A percentile compares a stretch with the other conserved stretches of the same genome.
These are phyloP conservation scores for Tetracladium marchalianum DNA, from an alignment of 495 filamentous ascomycete species.

Conservation along the genomic window DNA sequence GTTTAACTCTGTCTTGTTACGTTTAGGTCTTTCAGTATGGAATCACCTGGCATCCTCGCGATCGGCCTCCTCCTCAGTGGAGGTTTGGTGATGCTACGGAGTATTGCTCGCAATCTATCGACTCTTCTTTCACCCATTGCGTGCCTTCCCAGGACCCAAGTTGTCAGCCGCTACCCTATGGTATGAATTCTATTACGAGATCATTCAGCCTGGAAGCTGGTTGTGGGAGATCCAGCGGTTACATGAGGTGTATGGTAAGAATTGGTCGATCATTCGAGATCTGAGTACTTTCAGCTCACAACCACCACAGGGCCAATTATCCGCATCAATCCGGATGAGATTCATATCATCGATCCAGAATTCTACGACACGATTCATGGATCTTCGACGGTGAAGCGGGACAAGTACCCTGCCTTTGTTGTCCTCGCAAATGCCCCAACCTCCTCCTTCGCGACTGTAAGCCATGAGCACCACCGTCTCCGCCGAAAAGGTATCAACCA, in stretches of 20 bases:
- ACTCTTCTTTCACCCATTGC: conserved; percentile 37
- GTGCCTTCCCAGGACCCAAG: conserved; percentile 36
- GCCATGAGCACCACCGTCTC: conserved; percentile 33
- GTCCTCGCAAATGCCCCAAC: not conserved
- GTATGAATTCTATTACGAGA: conserved; percentile 41
- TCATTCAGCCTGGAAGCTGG: conserved; percentile 24
- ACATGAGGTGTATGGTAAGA: conserved; percentile 36
- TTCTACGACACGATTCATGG: conserved; percentile 38
- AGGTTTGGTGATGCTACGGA: no score
- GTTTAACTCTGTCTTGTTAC: no score
- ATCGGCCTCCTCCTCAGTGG: no score
- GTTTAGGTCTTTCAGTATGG: no score
- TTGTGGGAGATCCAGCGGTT: conserved; percentile 30
- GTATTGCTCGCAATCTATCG: conserved; percentile 3
- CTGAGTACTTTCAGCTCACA: no score
- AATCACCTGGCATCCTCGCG: no score
- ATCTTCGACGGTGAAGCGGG: no score
- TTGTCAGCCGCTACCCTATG: conserved; percentile 35
- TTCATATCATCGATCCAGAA: conserved; percentile 41
- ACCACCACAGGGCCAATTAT: conserved; percentile 36
- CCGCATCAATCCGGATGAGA: conserved; percentile 43
- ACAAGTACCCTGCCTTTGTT: not conserved
- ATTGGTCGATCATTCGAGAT: no score
- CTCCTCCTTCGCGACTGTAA: not conserved
- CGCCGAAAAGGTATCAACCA: conserved; percentile 27